Percentiles rank a stretch among this genome's conserved stretches.
phyloP scores from a whole-genome alignment of 371 early-diverging fungal species.

The Apophysomyces elegans region DNA sequence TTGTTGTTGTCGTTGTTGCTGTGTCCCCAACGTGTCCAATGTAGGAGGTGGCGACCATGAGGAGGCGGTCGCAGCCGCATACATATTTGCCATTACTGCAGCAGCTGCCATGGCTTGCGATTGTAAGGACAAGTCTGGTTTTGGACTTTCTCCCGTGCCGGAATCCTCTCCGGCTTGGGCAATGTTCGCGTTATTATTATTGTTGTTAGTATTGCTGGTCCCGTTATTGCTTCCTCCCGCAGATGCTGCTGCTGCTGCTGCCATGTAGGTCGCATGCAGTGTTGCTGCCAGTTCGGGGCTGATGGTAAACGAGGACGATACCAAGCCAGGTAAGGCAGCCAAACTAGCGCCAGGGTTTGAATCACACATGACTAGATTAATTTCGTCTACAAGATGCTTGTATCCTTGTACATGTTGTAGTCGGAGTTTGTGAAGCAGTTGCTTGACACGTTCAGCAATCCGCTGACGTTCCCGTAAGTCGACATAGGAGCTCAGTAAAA shows the following conservation, averaged over 20 bases:
- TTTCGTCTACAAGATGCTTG: conserved; percentile 81
- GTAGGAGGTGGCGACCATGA: conserved; percentile 5
- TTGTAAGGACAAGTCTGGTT: neutral
- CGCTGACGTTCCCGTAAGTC: conserved; percentile 76
- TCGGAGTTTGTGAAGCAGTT: conserved; percentile 60
- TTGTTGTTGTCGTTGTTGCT: conserved; percentile 11
- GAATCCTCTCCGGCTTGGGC: conserved; percentile 12
- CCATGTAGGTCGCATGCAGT: conserved; percentile 39
- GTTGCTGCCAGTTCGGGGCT: conserved; percentile 44
- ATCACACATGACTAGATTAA: conserved; percentile 56
- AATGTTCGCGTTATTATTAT: neutral
- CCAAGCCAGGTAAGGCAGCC: conserved; percentile 32
- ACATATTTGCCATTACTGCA: conserved; percentile 15
- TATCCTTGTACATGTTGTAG: conserved; percentile 78
- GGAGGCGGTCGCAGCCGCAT: conserved; percentile 1
- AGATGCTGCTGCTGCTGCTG: conserved; percentile 10
- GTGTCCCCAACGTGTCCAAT: conserved; percentile 3
- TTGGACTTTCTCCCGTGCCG: no score
- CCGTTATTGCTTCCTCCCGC: conserved; percentile 7
- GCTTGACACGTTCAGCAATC: conserved; percentile 80
- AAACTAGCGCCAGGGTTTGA: conserved; percentile 45
- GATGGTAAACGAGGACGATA: conserved; percentile 32
- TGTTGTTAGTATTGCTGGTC: conserved; percentile 3
- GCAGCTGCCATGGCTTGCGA: conserved; percentile 16
- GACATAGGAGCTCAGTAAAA: conserved; percentile 81